Conservation (phyloP, 1,139 yeast genomes). For the Debaryomyces nepalensis region DNA sequence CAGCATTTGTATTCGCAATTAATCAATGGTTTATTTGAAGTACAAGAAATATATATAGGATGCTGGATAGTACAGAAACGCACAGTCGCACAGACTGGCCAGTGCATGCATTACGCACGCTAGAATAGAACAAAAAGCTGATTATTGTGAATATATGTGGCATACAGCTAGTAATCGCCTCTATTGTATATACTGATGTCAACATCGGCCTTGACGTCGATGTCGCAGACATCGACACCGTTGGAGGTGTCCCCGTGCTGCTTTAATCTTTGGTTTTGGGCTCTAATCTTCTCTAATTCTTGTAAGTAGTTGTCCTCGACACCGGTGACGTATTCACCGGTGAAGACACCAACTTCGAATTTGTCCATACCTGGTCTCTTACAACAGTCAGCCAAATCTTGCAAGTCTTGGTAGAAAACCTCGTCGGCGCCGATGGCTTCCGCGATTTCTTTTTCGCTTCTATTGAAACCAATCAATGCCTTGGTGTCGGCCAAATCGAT, state of each 20-base stretch:
- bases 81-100: neutral
- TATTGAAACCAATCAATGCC: conserved; percentile 87
- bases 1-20: too few relatives aligned
- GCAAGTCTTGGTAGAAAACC: conserved; percentile 84
- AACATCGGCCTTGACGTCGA: conserved; percentile 82
- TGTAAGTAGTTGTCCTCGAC: conserved; percentile 80
- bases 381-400: conserved; percentile 84
- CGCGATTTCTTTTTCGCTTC: conserved; percentile 75
- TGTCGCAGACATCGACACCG: conserved; percentile 53
- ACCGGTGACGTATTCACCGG: conserved; percentile 92
- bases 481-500: conserved; percentile 95
- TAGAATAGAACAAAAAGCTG: neutral
- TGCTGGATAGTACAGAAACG: conserved; percentile 1
- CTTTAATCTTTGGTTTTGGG: conserved; percentile 70
- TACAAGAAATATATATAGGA: conserved; percentile 3
- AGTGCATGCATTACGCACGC: too few relatives aligned
- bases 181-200: conserved; percentile 89
- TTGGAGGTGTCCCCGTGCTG: conserved; percentile 44
- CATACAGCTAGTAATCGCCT: conserved; percentile 80
- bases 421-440: conserved; percentile 86
- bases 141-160: neutral
- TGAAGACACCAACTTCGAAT: conserved; percentile 97
- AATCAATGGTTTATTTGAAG: neutral
- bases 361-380: conserved; percentile 54
- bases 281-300: conserved; percentile 83